A percentile compares a stretch with the other conserved stretches of the same genome.
Conservation (phyloP, 202 grass and related monocot species). For the Digitaria exilis region DNA sequence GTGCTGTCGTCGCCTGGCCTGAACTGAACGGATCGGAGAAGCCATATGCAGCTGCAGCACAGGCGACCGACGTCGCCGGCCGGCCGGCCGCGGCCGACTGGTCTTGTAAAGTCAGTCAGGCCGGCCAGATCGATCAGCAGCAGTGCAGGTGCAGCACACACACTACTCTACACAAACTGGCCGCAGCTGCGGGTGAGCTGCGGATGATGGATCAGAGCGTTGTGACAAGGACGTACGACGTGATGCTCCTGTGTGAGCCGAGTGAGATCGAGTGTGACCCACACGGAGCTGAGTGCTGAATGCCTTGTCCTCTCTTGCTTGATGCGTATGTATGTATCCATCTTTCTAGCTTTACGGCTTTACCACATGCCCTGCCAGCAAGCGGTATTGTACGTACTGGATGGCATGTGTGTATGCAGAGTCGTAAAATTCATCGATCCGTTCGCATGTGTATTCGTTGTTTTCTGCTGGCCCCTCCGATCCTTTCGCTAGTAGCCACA, state of each 20-base stretch:
- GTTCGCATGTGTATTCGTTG: neutral
- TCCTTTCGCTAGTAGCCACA: neutral
- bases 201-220: neutral
- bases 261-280: neutral
- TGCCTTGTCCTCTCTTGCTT: conserved; percentile 41
- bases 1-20: conserved; percentile 14
- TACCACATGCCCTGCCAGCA: neutral
- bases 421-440: neutral
- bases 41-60: neutral
- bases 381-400: neutral
- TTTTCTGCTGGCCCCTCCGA: neutral
- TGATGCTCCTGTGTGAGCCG: neutral
- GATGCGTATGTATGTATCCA: conserved; percentile 14
- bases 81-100: conserved; percentile 24
- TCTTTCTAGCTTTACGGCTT: neutral
- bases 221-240: neutral
- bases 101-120: conserved; percentile 39
- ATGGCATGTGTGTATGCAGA: neutral
- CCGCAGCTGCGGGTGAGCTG: conserved; percentile 39
- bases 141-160: conserved; percentile 29
- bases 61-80: neutral
- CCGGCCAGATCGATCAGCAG: no score
- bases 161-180: conserved; percentile 44
- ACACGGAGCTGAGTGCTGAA: conserved; percentile 13
- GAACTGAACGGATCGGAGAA: conserved; percentile 28